phyloP scores from a whole-genome alignment of 2,329 filamentous ascomycete species.

The Rutstroemia sp. region DNA sequence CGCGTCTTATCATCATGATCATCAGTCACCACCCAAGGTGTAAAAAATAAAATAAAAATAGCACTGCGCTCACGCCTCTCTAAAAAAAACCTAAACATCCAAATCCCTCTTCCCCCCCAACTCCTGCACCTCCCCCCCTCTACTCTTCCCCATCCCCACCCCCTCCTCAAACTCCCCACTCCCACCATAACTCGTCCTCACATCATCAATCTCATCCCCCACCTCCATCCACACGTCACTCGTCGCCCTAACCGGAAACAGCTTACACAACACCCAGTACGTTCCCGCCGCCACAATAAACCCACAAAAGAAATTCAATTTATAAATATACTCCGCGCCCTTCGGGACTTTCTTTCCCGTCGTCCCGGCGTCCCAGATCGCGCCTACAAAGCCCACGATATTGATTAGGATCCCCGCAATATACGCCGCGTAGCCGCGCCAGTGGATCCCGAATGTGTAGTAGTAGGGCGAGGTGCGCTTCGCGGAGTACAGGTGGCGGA shows the following conservation, averaged over 20 bases:
- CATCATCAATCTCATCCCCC: conserved; percentile 52
- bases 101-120: not conserved
- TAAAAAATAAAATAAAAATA: too few species aligned
- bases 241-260: conserved; percentile 67
- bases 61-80: too few species aligned
- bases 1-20: too few species aligned
- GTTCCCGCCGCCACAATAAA: conserved; percentile 60
- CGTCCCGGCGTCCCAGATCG: conserved; percentile 37
- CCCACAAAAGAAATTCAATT: conserved; percentile 83
- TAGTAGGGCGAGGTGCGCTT: conserved; percentile 63
- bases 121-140: not conserved
- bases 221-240: conserved; percentile 75
- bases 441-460: conserved; percentile 67
- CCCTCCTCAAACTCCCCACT: conserved; percentile 10
- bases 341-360: conserved; percentile 58
- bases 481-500: conserved; percentile 72
- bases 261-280: conserved; percentile 64
- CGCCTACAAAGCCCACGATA: conserved; percentile 83
- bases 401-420: conserved; percentile 80
- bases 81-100: not conserved
- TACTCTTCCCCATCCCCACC: not conserved
- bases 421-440: conserved; percentile 79
- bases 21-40: too few species aligned
- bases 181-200: conserved; percentile 22
- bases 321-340: conserved; percentile 80